Conservation (phyloP, 371 early-diverging fungal genomes). For the Mortierella sp. region DNA sequence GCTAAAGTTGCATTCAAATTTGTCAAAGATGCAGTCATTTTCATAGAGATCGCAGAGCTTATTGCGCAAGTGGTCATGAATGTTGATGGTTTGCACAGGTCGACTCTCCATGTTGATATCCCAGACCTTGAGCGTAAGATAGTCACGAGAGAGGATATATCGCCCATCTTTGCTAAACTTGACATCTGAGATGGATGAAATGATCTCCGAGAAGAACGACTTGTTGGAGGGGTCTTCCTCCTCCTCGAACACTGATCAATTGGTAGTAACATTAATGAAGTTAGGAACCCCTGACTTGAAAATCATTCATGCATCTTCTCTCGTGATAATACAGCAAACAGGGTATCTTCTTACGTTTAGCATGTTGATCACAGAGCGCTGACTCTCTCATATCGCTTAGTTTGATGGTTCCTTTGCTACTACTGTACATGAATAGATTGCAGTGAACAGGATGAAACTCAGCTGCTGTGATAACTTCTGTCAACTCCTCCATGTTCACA, state of each 20-base stretch:
- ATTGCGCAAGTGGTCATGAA: slow-evolving; percentile 94
- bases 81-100: slow-evolving; percentile 94
- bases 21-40: slow-evolving; percentile 99
- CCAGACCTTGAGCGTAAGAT: slow-evolving; percentile 97
- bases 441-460: slow-evolving; percentile 98
- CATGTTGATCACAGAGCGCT: slow-evolving; percentile 94
- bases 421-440: slow-evolving; percentile 98
- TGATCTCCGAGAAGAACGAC: slow-evolving; percentile 98
- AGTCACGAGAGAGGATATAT: slow-evolving; percentile 97
- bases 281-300: slow-evolving; percentile 1
- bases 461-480: slow-evolving; percentile 99
- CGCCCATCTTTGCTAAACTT: slow-evolving; percentile 96
- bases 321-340: not conserved
- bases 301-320: not conserved
- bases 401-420: slow-evolving; percentile 98
- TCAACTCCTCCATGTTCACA: slow-evolving; percentile 98
- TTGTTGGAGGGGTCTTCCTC: slow-evolving; percentile 93
- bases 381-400: slow-evolving; percentile 96
- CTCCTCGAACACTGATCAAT: slow-evolving; percentile 87
- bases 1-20: slow-evolving; percentile 97
- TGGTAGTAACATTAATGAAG: not conserved
- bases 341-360: slow-evolving; percentile 77
- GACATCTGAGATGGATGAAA: slow-evolving; percentile 96
- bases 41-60: slow-evolving; percentile 98
- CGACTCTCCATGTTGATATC: slow-evolving; percentile 96